Evolutionary conservation across 305 asterid species (phyloP).

Genomic region (Fraxinus nigra): DNA sequence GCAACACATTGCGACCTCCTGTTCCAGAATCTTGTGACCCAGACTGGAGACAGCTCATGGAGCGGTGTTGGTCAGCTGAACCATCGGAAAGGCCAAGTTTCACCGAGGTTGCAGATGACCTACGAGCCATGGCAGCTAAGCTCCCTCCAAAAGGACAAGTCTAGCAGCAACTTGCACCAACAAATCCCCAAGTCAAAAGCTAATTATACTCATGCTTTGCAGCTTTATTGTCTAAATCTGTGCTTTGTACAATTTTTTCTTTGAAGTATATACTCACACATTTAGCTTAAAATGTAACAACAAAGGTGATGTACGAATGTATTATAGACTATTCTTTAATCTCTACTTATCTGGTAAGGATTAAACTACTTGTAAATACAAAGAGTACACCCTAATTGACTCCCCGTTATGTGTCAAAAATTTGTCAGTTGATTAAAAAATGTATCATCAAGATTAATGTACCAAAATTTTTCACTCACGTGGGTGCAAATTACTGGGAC

Average conservation of each 20-base stretch:
- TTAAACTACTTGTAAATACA: too few relatives aligned
- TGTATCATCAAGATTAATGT: too few relatives aligned
- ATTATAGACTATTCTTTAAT: background rate
- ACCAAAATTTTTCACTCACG: too few relatives aligned
- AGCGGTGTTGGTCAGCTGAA: slow-evolving; percentile 92
- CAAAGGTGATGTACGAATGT: slow-evolving; percentile 12
- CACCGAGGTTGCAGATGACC: slow-evolving; percentile 67
- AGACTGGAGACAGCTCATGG: slow-evolving; percentile 84
- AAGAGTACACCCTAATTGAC: background rate
- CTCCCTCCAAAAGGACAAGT: slow-evolving; percentile 56
- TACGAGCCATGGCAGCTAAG: slow-evolving; percentile 75
- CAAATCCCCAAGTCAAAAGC: slow-evolving; percentile 40
- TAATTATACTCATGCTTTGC: slow-evolving; percentile 22
- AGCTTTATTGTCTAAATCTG: background rate
- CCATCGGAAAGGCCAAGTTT: slow-evolving; percentile 85
- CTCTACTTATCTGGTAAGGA: background rate
- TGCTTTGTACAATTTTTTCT: background rate
- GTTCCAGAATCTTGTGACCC: slow-evolving; percentile 82
- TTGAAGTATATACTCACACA: slow-evolving; percentile 10
- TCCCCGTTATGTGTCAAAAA: too few relatives aligned
- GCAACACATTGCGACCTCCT: slow-evolving; percentile 88
- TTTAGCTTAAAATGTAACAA: slow-evolving; percentile 9
- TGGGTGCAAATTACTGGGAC: background rate
- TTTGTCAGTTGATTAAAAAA: too few relatives aligned
- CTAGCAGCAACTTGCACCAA: slow-evolving; percentile 30